Evolutionary conservation across 2,329 filamentous ascomycete genomes (phyloP).

Genomic region (Akanthomyces dipterigenus): DNA sequence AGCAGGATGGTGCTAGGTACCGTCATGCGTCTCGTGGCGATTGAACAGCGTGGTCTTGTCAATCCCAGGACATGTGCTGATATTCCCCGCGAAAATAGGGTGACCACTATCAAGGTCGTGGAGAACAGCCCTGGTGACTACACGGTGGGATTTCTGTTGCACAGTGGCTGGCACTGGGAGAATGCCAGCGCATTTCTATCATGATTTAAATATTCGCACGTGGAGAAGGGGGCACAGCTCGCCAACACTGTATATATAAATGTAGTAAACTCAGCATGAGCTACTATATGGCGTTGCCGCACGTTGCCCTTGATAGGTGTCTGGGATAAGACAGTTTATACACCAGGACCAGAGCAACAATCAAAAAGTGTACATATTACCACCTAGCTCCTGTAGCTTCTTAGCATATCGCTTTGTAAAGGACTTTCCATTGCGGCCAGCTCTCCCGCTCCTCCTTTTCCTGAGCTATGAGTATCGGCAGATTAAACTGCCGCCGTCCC

Average conservation of each 20-base stretch:
- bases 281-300: neutral
- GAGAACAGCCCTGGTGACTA: neutral
- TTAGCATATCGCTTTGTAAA: constrained; percentile 61
- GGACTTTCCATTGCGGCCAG: constrained; percentile 65
- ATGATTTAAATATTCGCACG: neutral
- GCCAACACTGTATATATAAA: neutral
- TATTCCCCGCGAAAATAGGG: constrained; percentile 9
- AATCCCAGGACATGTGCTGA: neutral
- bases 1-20: neutral
- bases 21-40: neutral
- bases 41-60: neutral
- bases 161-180: constrained; percentile 6
- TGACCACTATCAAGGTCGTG: neutral
- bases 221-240: neutral
- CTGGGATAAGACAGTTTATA: neutral
- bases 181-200: neutral
- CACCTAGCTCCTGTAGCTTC: neutral
- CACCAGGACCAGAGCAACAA: neutral
- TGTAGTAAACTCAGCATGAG: neutral
- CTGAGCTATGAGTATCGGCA: constrained; percentile 64
- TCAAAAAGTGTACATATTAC: neutral
- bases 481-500: constrained; percentile 69
- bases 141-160: constrained; percentile 4
- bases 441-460: constrained; percentile 61
- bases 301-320: neutral